Evolutionary conservation across 257 asterid genomes (phyloP), one percentile per base, ranked within the genome.

Genomic region (Leptodermis oblonga): DNA sequence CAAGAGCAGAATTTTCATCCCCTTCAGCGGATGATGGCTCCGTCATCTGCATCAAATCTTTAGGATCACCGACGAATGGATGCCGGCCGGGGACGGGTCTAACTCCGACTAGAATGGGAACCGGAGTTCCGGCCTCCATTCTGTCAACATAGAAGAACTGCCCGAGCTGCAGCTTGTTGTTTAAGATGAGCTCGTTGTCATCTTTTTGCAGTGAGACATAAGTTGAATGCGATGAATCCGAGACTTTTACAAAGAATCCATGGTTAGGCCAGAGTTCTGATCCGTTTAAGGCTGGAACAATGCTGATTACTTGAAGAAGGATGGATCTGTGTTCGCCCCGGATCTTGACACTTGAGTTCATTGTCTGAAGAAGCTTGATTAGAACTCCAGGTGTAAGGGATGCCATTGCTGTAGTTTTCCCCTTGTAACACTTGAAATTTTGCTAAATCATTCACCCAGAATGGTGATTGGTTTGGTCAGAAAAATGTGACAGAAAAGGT

Each of bases 231-330:
- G 98, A 88, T 12, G 97, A 90, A 69, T 90, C 96, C 0, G 97
- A 92, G 70, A 92, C 92, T 81, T 92, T 92, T n/a, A 92, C 59
- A 87, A 86, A 90, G 78, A 88, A 92, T 12, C 97, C 97, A 23
- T 83, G 96, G 46, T 88, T 84, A 0, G 98, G 98, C 87, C 89
- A 90, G 0, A 90, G 70, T 53, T 92, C 96, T 0, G 92, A 79
- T 11, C 96, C 97, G 0, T 81, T 73, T 70, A 90, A 75, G 36
- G 96, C 96, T 1, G 97, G 97, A 26, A 92, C 96, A 17, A 92
- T 90, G 86, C 88, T 87, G 82, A 88, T 85, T 34, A 87, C 96
- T 68, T 92, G 96, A 37, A 92, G 66, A 0, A 88, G 87, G 43
- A 87, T 68, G 2, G 97, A 88, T 6, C 97, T 70, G 25, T 92